Evolutionary conservation across 2,329 filamentous ascomycete species (phyloP).

Genomic region (Zymoseptoria pseudotritici): DNA sequence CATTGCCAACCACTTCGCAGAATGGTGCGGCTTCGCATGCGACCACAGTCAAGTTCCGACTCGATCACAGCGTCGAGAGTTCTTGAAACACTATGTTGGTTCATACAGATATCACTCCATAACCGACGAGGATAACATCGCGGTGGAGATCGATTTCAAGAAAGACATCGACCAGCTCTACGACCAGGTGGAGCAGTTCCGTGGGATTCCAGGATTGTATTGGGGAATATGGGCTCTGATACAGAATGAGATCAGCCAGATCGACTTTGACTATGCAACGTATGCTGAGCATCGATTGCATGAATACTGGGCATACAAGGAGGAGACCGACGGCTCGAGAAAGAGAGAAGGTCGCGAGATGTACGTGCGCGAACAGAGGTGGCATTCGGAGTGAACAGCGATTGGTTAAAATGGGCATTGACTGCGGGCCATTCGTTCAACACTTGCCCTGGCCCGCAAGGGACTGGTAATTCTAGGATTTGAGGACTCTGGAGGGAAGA

Average conservation of each 20-base stretch:
- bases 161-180: conserved; percentile 62
- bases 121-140: conserved; percentile 38
- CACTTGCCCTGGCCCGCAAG: conserved; percentile 3
- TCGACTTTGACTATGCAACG: conserved; percentile 91
- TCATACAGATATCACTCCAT: conserved; percentile 51
- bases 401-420: not conserved
- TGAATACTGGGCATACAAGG: conserved; percentile 91
- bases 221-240: conserved; percentile 95
- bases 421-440: conserved; percentile 9
- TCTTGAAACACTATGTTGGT: conserved; percentile 74
- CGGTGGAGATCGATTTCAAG: conserved; percentile 42
- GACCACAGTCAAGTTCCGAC: conserved; percentile 80
- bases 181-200: conserved; percentile 75
- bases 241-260: conserved; percentile 86
- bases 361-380: conserved; percentile 70
- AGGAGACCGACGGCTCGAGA: conserved; percentile 60
- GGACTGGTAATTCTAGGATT: not conserved
- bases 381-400: conserved; percentile 40
- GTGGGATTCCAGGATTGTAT: conserved; percentile 82
- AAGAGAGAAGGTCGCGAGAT: conserved; percentile 49
- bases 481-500: not conserved
- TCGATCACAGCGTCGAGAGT: conserved; percentile 64
- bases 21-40: conserved; percentile 97
- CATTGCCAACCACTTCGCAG: conserved; percentile 94
- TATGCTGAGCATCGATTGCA: conserved; percentile 81